A percentile compares a stretch with the other conserved stretches of the same genome.
Conservation (phyloP, 192 early-diverging fungal species). For the Geranomyces variabilis region DNA sequence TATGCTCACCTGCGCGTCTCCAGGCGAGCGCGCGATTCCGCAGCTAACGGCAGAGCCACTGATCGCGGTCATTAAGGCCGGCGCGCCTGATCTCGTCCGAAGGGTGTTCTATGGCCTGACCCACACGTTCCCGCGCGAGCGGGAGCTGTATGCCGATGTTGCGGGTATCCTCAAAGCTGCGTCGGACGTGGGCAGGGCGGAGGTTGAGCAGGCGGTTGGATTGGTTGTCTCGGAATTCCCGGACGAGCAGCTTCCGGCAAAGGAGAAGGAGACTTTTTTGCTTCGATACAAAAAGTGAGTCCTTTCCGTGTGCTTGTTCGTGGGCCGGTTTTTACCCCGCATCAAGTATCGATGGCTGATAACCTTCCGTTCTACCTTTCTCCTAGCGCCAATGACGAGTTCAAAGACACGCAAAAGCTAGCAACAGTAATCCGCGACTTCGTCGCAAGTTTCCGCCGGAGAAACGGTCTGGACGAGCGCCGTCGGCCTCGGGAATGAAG, state of each 20-base stretch:
- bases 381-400: slow-evolving; percentile 52
- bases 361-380: not conserved
- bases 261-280: slow-evolving; percentile 57
- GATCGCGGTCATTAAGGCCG: slow-evolving; percentile 42
- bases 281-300: slow-evolving; percentile 60
- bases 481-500: too few relatives aligned
- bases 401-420: slow-evolving; percentile 55
- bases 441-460: slow-evolving; percentile 55
- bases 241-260: slow-evolving; percentile 45
- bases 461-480: slow-evolving; percentile 14
- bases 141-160: slow-evolving; percentile 60
- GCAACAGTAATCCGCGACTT: slow-evolving; percentile 62
- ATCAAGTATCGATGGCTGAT: not conserved
- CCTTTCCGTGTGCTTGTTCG: too few relatives aligned
- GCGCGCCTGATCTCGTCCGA: slow-evolving; percentile 47
- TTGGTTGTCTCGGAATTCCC: slow-evolving; percentile 48
- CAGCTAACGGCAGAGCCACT: slow-evolving; percentile 40
- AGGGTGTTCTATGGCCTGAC: slow-evolving; percentile 60
- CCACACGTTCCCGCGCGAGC: slow-evolving; percentile 56
- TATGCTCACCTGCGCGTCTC: slow-evolving; percentile 25
- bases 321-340: too few relatives aligned
- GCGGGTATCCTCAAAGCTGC: slow-evolving; percentile 53
- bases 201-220: slow-evolving; percentile 54
- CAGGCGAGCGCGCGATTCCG: slow-evolving; percentile 19
- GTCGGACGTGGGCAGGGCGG: slow-evolving; percentile 50